Base-by-base conservation (phyloP, 768 basidiomycete genomes). In the Mycena rebaudengoi region DNA sequence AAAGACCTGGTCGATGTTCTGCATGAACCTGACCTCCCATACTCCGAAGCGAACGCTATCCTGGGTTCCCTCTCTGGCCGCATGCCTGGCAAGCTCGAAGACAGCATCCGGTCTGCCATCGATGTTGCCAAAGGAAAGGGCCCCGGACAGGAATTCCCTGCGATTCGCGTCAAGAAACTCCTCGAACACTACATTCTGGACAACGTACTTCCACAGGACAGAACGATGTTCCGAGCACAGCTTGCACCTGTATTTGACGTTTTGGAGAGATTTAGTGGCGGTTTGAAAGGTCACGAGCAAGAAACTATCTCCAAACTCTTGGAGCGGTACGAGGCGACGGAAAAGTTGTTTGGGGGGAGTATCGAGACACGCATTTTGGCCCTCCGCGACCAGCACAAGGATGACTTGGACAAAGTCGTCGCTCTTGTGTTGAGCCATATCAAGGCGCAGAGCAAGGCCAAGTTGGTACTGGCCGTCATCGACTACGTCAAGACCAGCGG, bases 381-480 rank as follows among this genome's bases (percentile, higher is more conserved):
- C 51, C 86, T 99, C 39, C 88, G 98, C 56, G 98, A 99, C 52
- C 90, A 95, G 69, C 78, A 96, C 83, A 97, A 96, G 80, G 94
- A 96, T 65, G 85, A 95, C 68, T 87, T 98, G 35, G 96, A 98
- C 76, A 88, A 90, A 60, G 98, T 94, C 32, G 90, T 91, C 45
- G 84, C 84, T 45, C 81, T 96, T 29, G 95, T 99, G 18, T 85
- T 99, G 52, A 97, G 96, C 60, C 98, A 99, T 77, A 94, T 95
- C 82, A 97, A 96, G 79, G 95, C 94, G 8, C 91, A 92, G 67
- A 89, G 91, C 79, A 99, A 99, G 82, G 88, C 89, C 67, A 95
- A 94, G 74, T 85, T 99, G 50, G 85, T 98, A 43, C 84, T 97
- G 48, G 85, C 89, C 18, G 82, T 99, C 43, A 85, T 99, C 39